Base-by-base conservation (phyloP, 1,139 yeast genomes). In the Maudiozyma humilis region DNA sequence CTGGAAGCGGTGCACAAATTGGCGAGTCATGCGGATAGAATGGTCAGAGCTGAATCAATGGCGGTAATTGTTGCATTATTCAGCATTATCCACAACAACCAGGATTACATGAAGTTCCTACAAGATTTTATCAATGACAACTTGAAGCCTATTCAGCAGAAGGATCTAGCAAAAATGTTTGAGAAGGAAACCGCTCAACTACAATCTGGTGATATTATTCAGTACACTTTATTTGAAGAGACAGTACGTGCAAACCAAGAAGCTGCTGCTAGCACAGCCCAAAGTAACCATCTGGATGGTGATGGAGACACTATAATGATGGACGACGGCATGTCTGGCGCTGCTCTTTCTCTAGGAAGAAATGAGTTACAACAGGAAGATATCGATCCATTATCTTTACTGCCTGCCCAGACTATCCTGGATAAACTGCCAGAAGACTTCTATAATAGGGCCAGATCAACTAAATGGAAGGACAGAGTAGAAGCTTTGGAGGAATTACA, bases 401-500 rank as follows among this genome's bases (percentile, higher is more conserved):
- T 72, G 32, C 78, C 73, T 8, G 73, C 80, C 1, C 76, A 78
- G 3, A 82, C 79, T 31, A 79, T 89, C 0, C 62, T 83, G 38
- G 64, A 75, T 23, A 79, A 79, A 50, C 56, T 89, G 1, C 96
- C 97, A 0, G 43, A 41, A 16, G 45, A 80, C 54, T 74, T 88
- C 47, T 61, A 72, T 17, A 57, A 70, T 2, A 69, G 79, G 50
- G 65, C 87, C 27, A 61, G 71, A 1, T 80, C 89, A 0, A 51
- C 80, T 0, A 79, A 82, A 54, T 91, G 98, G 98, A 88, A 89
- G 59, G 97, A 88, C 45, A 73, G 98, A 52, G 88, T 85, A 47
- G 96, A 85, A 52, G 88, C 75, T 0, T 69, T 93, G 48, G 94
- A 87, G 44, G 88, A 81, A 51, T 75, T 82, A 2, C 66, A 55